Percentiles rank a stretch among this genome's conserved stretches.
phyloP scores from a whole-genome alignment of 192 early-diverging fungal genomes.

The Backusella parvicylindrica region DNA sequence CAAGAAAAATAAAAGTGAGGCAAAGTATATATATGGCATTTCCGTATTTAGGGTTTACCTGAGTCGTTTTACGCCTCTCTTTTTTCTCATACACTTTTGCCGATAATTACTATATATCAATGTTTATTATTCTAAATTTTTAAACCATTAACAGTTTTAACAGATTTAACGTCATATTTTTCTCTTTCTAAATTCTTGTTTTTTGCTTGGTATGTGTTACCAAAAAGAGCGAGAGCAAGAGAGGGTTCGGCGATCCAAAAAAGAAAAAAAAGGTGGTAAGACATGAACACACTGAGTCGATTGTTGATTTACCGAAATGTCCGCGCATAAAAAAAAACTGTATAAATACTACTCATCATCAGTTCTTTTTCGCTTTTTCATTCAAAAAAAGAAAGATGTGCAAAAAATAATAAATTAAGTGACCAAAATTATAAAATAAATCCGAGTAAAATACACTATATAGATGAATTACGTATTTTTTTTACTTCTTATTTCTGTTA shows the following conservation, averaged over 20 bases:
- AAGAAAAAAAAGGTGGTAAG: too few relatives aligned
- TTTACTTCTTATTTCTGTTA: background rate
- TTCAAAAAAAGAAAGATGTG: background rate
- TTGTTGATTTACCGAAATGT: background rate
- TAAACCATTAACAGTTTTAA: background rate
- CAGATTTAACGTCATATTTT: background rate
- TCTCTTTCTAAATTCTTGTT: background rate
- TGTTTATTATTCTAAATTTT: background rate
- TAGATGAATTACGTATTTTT: too few relatives aligned
- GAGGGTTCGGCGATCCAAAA: background rate
- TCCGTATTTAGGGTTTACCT: background rate
- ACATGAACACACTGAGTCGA: background rate
- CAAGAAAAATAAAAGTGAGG: background rate
- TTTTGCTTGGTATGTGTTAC: background rate
- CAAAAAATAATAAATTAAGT: background rate
- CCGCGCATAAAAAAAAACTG: background rate
- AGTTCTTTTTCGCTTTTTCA: background rate
- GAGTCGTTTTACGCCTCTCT: background rate
- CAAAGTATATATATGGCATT: background rate
- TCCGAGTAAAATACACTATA: too few relatives aligned
- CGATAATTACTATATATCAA: background rate
- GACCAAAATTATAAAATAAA: background rate
- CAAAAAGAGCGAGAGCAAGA: background rate
- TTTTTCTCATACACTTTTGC: background rate
- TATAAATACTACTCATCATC: background rate